Conservation (phyloP, 2,329 filamentous ascomycete species). For the Colletotrichum echinochloae region DNA sequence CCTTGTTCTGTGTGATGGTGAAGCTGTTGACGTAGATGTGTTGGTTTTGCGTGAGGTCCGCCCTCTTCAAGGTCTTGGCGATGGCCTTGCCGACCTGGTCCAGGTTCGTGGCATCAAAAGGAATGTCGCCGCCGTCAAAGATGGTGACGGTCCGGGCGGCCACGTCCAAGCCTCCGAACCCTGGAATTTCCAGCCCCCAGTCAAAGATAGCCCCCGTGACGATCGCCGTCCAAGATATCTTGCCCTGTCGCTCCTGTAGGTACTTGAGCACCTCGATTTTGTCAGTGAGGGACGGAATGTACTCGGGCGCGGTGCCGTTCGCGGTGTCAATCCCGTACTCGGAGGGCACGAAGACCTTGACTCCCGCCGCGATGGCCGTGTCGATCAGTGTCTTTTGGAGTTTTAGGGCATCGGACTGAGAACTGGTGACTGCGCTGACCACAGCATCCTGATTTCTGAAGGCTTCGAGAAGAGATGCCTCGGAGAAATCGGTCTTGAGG, state of each 20-base stretch:
- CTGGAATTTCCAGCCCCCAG: constrained; percentile 4
- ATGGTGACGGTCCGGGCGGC: constrained; percentile 13
- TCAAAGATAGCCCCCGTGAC: constrained; percentile 13
- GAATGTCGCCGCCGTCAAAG: constrained; percentile 16
- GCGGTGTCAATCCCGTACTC: constrained; percentile 21
- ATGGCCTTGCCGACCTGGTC: constrained; percentile 13
- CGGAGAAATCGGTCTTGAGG: neutral
- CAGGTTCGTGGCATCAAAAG: constrained; percentile 8
- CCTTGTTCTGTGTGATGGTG: constrained; percentile 66
- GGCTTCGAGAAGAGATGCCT: neutral
- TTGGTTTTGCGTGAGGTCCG: neutral
- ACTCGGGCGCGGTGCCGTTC: neutral
- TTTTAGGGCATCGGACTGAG: neutral
- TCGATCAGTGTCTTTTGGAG: constrained; percentile 11
- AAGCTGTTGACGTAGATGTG: constrained; percentile 49
- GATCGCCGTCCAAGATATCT: constrained; percentile 5
- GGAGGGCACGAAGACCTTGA: constrained; percentile 20
- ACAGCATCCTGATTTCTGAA: neutral
- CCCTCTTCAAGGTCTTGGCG: neutral
- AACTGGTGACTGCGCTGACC: neutral
- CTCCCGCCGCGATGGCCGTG: constrained; percentile 3
- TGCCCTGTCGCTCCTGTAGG: neutral
- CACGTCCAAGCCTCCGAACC: constrained; percentile 17
- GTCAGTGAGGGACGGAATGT: neutral
- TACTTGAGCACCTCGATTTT: constrained; percentile 6